These are phyloP conservation scores for Cladophialophora chaetospira DNA, from an alignment of 2,329 filamentous ascomycete genomes.

Conservation along the genomic window DNA sequence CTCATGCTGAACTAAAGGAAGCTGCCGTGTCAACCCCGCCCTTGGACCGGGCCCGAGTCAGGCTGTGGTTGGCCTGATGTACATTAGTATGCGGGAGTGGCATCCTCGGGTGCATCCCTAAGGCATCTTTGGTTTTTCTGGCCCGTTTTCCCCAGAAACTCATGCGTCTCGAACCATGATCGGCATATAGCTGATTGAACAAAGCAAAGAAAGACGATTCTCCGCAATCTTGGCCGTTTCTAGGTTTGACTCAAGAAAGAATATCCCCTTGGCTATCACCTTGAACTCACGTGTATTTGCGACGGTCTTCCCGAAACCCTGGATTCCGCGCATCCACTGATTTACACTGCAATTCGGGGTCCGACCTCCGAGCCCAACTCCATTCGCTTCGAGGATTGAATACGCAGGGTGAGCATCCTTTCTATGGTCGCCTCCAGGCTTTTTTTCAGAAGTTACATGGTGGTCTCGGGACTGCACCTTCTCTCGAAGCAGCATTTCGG, in stretches of 20 bases:
- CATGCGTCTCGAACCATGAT: slow-evolving; percentile 12
- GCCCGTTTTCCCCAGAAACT: slow-evolving; percentile 6
- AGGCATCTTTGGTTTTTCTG: slow-evolving; percentile 1
- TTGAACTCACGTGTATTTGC: slow-evolving; percentile 13
- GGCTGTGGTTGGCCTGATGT: slow-evolving; percentile 6
- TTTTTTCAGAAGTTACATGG: neutral
- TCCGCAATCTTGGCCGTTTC: slow-evolving; percentile 6
- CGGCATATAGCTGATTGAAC: slow-evolving; percentile 6
- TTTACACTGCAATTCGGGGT: slow-evolving; percentile 17
- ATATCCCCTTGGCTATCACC: neutral
- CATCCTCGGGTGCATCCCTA: neutral
- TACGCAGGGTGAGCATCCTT: neutral
- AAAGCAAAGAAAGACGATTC: neutral
- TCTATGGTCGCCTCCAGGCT: neutral
- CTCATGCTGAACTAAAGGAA: neutral
- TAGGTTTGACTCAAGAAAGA: slow-evolving; percentile 1
- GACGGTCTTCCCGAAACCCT: slow-evolving; percentile 5
- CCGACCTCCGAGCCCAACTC: slow-evolving; percentile 7
- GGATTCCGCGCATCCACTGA: slow-evolving; percentile 7
- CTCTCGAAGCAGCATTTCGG: neutral
- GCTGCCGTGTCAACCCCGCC: slow-evolving; percentile 4
- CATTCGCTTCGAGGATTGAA: neutral
- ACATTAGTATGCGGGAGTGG: slow-evolving; percentile 2
- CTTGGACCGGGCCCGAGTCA: neutral
- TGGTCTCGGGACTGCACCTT: too few relatives aligned